Base-by-base conservation (phyloP, 805 yeast genomes). In the Yarrowia sp. region DNA sequence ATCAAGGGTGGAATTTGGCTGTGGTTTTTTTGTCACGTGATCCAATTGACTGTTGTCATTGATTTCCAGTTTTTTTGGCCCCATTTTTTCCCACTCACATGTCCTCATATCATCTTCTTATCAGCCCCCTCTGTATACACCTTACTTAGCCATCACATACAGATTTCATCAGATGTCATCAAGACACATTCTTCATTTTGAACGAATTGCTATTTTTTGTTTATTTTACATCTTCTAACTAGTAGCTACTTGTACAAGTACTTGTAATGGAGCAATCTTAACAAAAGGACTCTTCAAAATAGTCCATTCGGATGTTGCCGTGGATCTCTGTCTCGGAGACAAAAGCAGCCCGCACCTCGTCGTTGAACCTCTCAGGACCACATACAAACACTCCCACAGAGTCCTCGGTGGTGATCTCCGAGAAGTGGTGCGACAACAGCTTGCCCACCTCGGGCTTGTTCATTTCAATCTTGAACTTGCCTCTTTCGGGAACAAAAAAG, bases 211-310 rank as follows among this genome's bases (percentile, higher is more conserved):
- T 46, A 12, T 24, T 20, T n/a, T 19, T 15, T 6, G 17, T 12
- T 3, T 33, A 17, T 50, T 34, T 34, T 10, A 14, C 8, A 52
- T 52, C 58, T 52, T 38, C 43, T 52, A 52, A 36, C 43, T 30
- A 34, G 9, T 8, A 52, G 58, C 43, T 55, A 53, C 30, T 8
- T 46, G n/a, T n/a, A n/a, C n/a, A n/a, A n/a, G n/a, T n/a, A n/a
- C n/a, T n/a, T n/a, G n/a, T n/a, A 24, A 24, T 55, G 5, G 61
- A 55, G 46, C 61, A 55, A 53, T 12, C 10, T 7, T 40, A 58
- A 58, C 64, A 58, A 46, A 58, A 58, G 50, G 64, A 58, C 50
- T 58, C 64, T 36, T 58, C 64, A 58, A 58, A 58, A 40, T 58
- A 58, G 40, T 58, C 64, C 64, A 58, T 58, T 5, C 64, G 36